A percentile compares a stretch with the other conserved stretches of the same genome.
These are phyloP conservation scores for Aristolochia contorta DNA, from an alignment of 164 flowering plant species.

Conservation along the genomic window DNA sequence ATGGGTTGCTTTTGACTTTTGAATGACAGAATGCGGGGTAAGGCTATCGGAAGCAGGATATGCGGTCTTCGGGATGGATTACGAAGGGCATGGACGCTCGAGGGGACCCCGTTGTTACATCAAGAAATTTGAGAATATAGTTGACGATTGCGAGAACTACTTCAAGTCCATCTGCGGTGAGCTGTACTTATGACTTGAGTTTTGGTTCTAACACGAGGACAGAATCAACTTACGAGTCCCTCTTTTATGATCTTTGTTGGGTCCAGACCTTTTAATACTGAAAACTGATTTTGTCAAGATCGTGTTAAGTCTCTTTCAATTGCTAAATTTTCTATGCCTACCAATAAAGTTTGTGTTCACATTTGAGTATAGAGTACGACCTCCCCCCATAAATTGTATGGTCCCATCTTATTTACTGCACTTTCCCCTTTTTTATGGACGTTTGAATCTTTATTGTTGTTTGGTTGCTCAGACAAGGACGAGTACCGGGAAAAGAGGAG, in stretches of 20 bases:
- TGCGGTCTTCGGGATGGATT: constrained; percentile 78
- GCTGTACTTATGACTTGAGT: not conserved
- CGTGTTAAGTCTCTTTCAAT: too few relatives aligned
- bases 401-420: not conserved
- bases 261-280: too few relatives aligned
- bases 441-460: too few relatives aligned
- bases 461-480: constrained; percentile 3
- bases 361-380: too few relatives aligned
- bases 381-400: not conserved
- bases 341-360: too few relatives aligned
- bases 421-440: not conserved
- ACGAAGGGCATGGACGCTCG: constrained; percentile 87
- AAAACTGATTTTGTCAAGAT: too few relatives aligned
- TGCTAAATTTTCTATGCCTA: too few relatives aligned
- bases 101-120: constrained; percentile 81
- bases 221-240: not conserved
- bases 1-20: not conserved
- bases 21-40: not conserved
- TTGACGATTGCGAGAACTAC: constrained; percentile 50
- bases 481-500: constrained; percentile 13
- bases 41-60: constrained; percentile 21
- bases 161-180: constrained; percentile 76
- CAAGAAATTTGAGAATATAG: constrained; percentile 65
- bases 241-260: not conserved
- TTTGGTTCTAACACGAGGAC: not conserved